Conservation (phyloP, 805 yeast genomes). For the Scheffersomyces spartinae region DNA sequence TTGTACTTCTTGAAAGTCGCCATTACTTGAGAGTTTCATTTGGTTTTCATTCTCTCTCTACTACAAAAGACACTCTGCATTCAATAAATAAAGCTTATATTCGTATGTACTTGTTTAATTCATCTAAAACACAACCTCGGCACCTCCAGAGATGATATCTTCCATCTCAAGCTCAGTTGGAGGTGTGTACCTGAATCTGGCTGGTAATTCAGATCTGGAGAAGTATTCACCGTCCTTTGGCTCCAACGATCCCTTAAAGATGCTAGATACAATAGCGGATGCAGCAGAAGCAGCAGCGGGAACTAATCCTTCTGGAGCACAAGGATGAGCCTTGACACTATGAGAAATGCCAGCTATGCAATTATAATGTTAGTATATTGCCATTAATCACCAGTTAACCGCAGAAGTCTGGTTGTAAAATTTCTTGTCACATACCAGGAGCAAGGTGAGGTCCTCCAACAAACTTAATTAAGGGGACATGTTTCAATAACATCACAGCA, state of each 20-base stretch:
- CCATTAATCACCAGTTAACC: background rate
- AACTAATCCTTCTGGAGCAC: slow-evolving; percentile 23
- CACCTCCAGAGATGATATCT: slow-evolving; percentile 75
- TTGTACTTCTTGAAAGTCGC: too few relatives aligned
- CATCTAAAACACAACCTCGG: slow-evolving; percentile 38
- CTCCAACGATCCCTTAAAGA: slow-evolving; percentile 1
- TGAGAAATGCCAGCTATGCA: background rate
- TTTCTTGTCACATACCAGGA: slow-evolving; percentile 27
- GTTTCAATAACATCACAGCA: slow-evolving; percentile 22
- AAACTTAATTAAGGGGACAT: slow-evolving; percentile 72
- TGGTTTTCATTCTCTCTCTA: too few relatives aligned
- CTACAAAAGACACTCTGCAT: too few relatives aligned
- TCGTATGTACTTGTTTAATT: background rate
- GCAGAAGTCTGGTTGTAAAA: slow-evolving; percentile 1
- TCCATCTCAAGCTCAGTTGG: slow-evolving; percentile 66
- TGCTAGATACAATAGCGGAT: background rate
- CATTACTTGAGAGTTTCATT: too few relatives aligned
- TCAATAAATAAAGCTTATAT: too few relatives aligned
- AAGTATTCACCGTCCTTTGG: slow-evolving; percentile 30
- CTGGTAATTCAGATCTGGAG: slow-evolving; percentile 58
- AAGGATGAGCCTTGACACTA: slow-evolving; percentile 17
- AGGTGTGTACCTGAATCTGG: slow-evolving; percentile 56
- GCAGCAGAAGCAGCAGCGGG: slow-evolving; percentile 7
- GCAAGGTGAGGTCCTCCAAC: slow-evolving; percentile 67
- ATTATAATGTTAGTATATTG: background rate